Base-by-base conservation (phyloP, 352 stramenopile species). In the Pilasporangium apinafurcum region DNA sequence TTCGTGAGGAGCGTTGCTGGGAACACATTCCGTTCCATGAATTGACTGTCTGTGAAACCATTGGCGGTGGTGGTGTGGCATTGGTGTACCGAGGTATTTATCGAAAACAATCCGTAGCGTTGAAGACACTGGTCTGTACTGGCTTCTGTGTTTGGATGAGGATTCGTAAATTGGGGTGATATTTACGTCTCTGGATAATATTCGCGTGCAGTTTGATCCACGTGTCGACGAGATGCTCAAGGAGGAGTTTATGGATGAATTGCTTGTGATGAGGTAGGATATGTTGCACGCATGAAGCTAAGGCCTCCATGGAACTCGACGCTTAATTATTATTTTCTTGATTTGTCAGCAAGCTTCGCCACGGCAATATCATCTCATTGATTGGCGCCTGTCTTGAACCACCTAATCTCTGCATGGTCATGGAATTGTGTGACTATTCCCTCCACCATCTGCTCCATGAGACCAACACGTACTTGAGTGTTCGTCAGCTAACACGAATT, bases 191-290 rank as follows among this genome's bases (percentile, higher is more conserved):
- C 30, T 24, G 18, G 45, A 1, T 4, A 16, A 16, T 35, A 16
- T 30, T 3, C 16, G 12, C 27, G 5, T 45, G n/a, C 43, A 89
- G 83, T 95, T 96, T 57, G 78, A 95, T 53, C 73, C 80, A 13
- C 68, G 86, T 4, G 69, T 96, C 30, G 82, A 96, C 48, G 65
- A 80, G 20, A 65, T 60, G 1, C 65, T 96, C 14, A 96, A 94
- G 53, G 62, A 92, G 39, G 89, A 96, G 49, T 97, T 94, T 48
- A 87, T 96, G 83, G 86, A 97, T 48, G 89, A 97, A 55, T 56
- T 97, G n/a, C 67, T 93, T 7, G 80, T 96, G 4, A 93, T 96
- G 72, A 91, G 73, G 67, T 89, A 24, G n/a, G 41, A 53, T 20
- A 13, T 37, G 14, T 12, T 22, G 13, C 56, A 61, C n/a, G n/a